Evolutionary conservation across 2,329 filamentous ascomycete species (phyloP).

Genomic region (Endoconidiophora laricicola): DNA sequence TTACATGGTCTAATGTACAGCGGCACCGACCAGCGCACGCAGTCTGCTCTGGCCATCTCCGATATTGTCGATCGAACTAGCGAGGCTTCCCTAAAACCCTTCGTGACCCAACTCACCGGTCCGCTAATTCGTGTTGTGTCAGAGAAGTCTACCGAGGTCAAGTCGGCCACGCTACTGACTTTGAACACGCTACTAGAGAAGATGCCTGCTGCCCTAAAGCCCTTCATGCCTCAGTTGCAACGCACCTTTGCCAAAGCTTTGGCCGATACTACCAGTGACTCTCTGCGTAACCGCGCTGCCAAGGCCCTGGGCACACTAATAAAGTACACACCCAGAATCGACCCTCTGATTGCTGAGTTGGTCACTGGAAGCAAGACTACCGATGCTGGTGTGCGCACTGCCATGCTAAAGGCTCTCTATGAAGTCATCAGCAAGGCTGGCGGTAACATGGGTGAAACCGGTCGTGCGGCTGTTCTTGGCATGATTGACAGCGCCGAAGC

Average conservation of each 20-base stretch:
- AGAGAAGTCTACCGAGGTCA: constrained; percentile 89
- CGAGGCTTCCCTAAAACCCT: constrained; percentile 74
- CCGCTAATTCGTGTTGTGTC: constrained; percentile 95
- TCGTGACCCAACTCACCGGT: constrained; percentile 93
- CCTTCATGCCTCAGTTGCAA: constrained; percentile 91
- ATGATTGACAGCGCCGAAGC: constrained; percentile 68
- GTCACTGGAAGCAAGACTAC: constrained; percentile 85
- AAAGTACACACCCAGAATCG: constrained; percentile 85
- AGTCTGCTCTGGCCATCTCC: constrained; percentile 82
- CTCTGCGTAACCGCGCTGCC: constrained; percentile 72
- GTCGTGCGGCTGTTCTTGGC: constrained; percentile 66
- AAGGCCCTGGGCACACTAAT: constrained; percentile 91
- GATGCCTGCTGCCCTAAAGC: constrained; percentile 88
- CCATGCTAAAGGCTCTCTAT: constrained; percentile 93
- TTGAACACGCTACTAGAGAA: constrained; percentile 93
- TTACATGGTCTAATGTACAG: constrained; percentile 96
- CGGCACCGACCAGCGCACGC: constrained; percentile 75
- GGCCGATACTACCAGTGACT: constrained; percentile 80
- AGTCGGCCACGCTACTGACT: constrained; percentile 82
- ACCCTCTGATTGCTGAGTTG: constrained; percentile 80
- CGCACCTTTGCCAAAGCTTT: constrained; percentile 93
- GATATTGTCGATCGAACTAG: constrained; percentile 90
- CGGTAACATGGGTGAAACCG: constrained; percentile 82
- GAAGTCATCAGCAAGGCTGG: constrained; percentile 94
- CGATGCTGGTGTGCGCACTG: constrained; percentile 74